Conservation (phyloP, 768 basidiomycete species). For the Dendrothele bispora region DNA sequence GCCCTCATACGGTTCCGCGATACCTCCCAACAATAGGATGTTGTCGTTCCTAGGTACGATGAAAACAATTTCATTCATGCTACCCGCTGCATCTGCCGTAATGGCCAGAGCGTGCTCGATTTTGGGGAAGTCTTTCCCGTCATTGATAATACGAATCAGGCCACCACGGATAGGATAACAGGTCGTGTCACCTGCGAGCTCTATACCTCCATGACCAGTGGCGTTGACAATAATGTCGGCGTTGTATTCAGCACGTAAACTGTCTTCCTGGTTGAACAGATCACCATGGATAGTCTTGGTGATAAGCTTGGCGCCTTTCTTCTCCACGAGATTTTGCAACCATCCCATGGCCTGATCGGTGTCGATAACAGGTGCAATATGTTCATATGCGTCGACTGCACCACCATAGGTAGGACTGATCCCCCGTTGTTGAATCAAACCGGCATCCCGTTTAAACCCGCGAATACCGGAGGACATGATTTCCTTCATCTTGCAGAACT, state of each 20-base stretch:
- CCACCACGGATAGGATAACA: constrained; percentile 38
- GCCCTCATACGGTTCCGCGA: constrained; percentile 24
- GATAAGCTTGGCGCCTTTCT: constrained; percentile 28
- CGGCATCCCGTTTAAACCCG: constrained; percentile 16
- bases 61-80: constrained; percentile 34
- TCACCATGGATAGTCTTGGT: constrained; percentile 31
- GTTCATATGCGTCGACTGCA: constrained; percentile 35
- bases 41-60: constrained; percentile 36
- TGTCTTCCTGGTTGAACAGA: constrained; percentile 24
- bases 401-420: constrained; percentile 27
- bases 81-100: too few relatives aligned
- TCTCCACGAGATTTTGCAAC: constrained; percentile 22
- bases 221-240: constrained; percentile 35
- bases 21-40: constrained; percentile 32
- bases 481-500: constrained; percentile 30
- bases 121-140: constrained; percentile 33
- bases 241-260: constrained; percentile 22
- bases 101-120: constrained; percentile 31
- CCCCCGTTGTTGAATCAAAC: constrained; percentile 22
- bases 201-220: constrained; percentile 31
- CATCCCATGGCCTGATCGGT: constrained; percentile 36
- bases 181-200: constrained; percentile 31
- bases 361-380: constrained; percentile 34
- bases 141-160: constrained; percentile 33
- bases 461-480: constrained; percentile 22